Conservation (phyloP, 2,329 filamentous ascomycete genomes). For the Esteya vermicola region DNA sequence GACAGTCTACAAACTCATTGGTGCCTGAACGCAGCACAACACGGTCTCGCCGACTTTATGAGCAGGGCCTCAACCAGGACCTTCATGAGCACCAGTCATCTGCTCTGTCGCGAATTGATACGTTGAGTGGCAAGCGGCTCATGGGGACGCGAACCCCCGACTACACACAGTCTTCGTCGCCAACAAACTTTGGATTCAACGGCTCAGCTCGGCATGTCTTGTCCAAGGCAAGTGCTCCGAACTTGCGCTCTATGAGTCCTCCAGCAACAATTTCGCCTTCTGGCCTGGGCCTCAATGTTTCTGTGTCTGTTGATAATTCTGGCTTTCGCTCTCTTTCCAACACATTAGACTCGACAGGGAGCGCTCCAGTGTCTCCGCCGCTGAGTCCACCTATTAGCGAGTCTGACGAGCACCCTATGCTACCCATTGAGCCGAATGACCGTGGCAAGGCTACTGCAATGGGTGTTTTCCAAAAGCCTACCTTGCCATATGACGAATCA, state of each 20-base stretch:
- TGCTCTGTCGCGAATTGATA: slow-evolving; percentile 66
- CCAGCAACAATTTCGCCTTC: slow-evolving; percentile 23
- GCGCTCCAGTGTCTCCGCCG: slow-evolving; percentile 26
- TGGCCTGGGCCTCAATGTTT: slow-evolving; percentile 12
- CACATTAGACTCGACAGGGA: slow-evolving; percentile 20
- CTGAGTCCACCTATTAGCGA: slow-evolving; percentile 61
- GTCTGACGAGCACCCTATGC: slow-evolving; percentile 45
- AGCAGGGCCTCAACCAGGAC: slow-evolving; percentile 66
- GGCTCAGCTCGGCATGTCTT: slow-evolving; percentile 22
- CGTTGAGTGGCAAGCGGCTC: slow-evolving; percentile 50
- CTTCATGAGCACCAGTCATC: slow-evolving; percentile 68
- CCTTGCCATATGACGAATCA: slow-evolving; percentile 66
- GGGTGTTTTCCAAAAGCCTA: slow-evolving; percentile 52
- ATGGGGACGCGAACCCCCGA: slow-evolving; percentile 37
- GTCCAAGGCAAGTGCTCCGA: slow-evolving; percentile 51
- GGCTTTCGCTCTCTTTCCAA: slow-evolving; percentile 12
- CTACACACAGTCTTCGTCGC: slow-evolving; percentile 26
- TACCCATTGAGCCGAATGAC: slow-evolving; percentile 62
- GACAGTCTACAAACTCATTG: slow-evolving; percentile 11
- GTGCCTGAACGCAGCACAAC: slow-evolving; percentile 49
- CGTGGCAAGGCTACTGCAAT: slow-evolving; percentile 66
- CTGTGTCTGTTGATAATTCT: slow-evolving; percentile 17
- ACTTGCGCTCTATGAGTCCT: slow-evolving; percentile 45
- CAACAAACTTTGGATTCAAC: slow-evolving; percentile 22
- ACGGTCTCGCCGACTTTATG: slow-evolving; percentile 65